These are phyloP conservation scores for Plectosphaerella plurivora DNA, from an alignment of 2,329 filamentous ascomycete species.

Conservation along the genomic window DNA sequence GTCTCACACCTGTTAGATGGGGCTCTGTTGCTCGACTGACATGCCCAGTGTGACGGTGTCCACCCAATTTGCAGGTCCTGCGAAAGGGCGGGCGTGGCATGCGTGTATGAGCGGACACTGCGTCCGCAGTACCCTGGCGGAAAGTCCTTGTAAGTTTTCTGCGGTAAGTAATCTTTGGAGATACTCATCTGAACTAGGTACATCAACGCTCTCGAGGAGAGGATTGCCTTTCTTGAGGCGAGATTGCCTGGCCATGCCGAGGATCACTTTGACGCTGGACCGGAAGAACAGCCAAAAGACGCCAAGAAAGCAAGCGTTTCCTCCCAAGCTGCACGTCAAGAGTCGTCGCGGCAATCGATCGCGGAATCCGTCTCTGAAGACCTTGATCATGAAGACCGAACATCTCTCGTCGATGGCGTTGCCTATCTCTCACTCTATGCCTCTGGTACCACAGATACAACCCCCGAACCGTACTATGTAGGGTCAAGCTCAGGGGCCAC, in stretches of 20 bases:
- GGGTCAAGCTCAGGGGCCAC: constrained; percentile 20
- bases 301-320: background rate
- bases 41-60: constrained; percentile 16
- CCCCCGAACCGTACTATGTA: constrained; percentile 19
- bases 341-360: constrained; percentile 1
- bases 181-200: constrained; percentile 10
- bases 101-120: constrained; percentile 17
- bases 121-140: constrained; percentile 21
- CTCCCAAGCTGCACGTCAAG: background rate
- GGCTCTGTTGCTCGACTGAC: background rate
- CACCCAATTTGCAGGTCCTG: constrained; percentile 19
- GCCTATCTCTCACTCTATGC: constrained; percentile 18
- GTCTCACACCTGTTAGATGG: background rate
- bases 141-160: constrained; percentile 15
- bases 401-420: constrained; percentile 17
- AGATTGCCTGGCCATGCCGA: constrained; percentile 18
- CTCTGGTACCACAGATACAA: constrained; percentile 16
- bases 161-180: background rate
- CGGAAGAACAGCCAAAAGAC: background rate
- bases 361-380: constrained; percentile 5
- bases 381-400: constrained; percentile 10
- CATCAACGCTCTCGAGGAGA: constrained; percentile 20
- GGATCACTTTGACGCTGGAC: constrained; percentile 15
- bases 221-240: constrained; percentile 21
- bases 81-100: constrained; percentile 12